Evolutionary conservation across 148 eudicot species (phyloP).

Genomic region (Hydrangea macrophylla): DNA sequence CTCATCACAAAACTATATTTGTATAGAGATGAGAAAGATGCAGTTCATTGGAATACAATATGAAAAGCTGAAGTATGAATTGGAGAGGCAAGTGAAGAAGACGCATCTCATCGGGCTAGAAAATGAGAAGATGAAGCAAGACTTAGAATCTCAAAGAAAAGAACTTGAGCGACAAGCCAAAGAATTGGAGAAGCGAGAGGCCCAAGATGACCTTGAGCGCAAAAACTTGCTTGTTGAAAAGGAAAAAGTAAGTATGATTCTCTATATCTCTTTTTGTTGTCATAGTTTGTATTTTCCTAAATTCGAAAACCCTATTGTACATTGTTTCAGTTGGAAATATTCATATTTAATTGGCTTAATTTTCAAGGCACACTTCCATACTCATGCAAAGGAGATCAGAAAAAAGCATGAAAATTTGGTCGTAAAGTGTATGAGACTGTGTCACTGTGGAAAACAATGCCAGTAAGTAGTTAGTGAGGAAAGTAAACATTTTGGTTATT

Average conservation of each 20-base stretch:
- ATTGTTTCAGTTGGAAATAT: background rate
- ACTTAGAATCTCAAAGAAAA: slow-evolving; percentile 21
- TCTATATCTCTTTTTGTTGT: background rate
- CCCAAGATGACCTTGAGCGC: slow-evolving; percentile 17
- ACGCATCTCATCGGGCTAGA: slow-evolving; percentile 20
- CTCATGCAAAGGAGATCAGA: background rate
- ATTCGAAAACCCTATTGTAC: background rate
- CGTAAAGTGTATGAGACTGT: background rate
- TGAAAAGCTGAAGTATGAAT: slow-evolving; percentile 26
- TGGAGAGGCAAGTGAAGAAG: slow-evolving; percentile 28
- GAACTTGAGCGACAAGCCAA: slow-evolving; percentile 25
- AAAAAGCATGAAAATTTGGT: background rate
- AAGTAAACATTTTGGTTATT: background rate
- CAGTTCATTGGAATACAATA: slow-evolving; percentile 29
- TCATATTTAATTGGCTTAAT: background rate
- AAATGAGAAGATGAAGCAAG: slow-evolving; percentile 28
- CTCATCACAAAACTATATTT: background rate
- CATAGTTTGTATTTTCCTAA: background rate
- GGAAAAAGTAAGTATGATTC: slow-evolving; percentile 24
- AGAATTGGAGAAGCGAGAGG: slow-evolving; percentile 33
- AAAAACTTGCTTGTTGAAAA: slow-evolving; percentile 22
- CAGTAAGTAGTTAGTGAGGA: background rate
- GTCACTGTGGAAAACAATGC: background rate
- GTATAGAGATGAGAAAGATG: slow-evolving; percentile 38
- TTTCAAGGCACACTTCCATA: background rate